Base-by-base conservation (phyloP, 306 rosid genomes). In the Chamaecrista fasciculata region DNA sequence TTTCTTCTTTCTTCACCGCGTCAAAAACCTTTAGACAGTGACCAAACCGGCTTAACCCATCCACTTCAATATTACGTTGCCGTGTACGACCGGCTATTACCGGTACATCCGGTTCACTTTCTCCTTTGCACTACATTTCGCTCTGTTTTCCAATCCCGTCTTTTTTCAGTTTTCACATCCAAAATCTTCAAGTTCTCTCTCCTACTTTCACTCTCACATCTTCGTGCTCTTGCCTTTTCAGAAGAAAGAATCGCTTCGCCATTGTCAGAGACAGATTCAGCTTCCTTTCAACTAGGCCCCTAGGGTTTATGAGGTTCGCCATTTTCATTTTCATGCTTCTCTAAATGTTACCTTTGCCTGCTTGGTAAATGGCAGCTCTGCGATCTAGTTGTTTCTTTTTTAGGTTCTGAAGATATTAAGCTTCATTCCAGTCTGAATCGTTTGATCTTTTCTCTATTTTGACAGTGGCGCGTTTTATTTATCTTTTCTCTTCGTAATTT, bases 291-390 rank as follows among this genome's bases (percentile, higher is more conserved):
- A 43, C 82, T 39, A 66, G 47, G 61, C 23, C 82, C 71, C 73
- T 71, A 64, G 83, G 85, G 79, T 67, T 75, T 77, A 20, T 70
- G 56, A 68, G 87, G 87, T 75, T 52, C 33, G 71, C 23, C 82
- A 33, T 53, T 71, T 67, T 40, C 44, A 5, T 46, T 49, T 60
- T 12, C 18, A n/a, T 24, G 8, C 39, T 62, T 24, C 18, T 11
- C 52, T 53, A 65, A 24, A 25, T 29, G 5, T 40, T 28, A 15
- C 12, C 6, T 50, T 43, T 29, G 19, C 24, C 59, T 33, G 46
- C 15, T 75, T 63, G 15, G 16, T 2, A 29, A 20, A 34, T 20
- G 21, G 15, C 16, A 15, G 57, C 33, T 47, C 10, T 25, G 29
- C 70, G 73, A 72, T 61, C 43, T 6, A 23, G 15, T 18, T 28